Base-by-base conservation (phyloP, 345 rosid species). In the Salix exigua region DNA sequence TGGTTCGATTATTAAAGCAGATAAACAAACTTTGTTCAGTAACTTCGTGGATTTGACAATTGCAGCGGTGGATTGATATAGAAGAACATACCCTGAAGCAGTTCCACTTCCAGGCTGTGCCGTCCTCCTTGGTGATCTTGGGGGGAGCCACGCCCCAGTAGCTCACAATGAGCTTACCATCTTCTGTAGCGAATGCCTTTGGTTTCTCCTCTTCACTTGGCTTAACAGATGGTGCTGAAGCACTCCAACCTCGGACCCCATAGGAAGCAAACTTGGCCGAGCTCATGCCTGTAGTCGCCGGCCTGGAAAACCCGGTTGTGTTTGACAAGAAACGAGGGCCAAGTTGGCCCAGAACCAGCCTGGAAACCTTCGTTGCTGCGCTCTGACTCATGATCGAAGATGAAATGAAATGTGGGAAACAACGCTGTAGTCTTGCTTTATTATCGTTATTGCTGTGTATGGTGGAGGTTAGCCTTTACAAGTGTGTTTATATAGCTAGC, bases 61-160 rank as follows among this genome's bases (percentile, higher is more conserved):
- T 12, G 7, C 66, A 61, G 18, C 9, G 23, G 16, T 40, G 19
- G 68, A 25, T 11, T 19, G n/a, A 4, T 10, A 33, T 5, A 4
- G 46, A 23, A 6, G 19, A 1, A 10, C 13, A 38, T 42, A 86
- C 97, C 92, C 84, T 89, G 81, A 93, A 93, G 80, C 88, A 89
- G 76, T 93, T 91, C 97, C 97, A 91, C 26, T 94, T 93, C 98
- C 97, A 91, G 40, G 82, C 86, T 0, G 89, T 80, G 42, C 95
- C 95, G 76, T 93, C 95, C 61, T 78, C 89, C 66, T 85, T 74
- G 14, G 75, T 67, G 73, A 91, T 78, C 87, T 83, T 87, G 19
- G 91, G 89, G 80, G 83, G 85, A 64, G 83, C 64, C 26, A 91
- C 84, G 18, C 97, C 97, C 97, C 98, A 93, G 55, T 93, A 93